A percentile compares a stretch with the other conserved stretches of the same genome.
Conservation (phyloP, 2,329 filamentous ascomycete genomes). For the Salinomyces thailandicus region DNA sequence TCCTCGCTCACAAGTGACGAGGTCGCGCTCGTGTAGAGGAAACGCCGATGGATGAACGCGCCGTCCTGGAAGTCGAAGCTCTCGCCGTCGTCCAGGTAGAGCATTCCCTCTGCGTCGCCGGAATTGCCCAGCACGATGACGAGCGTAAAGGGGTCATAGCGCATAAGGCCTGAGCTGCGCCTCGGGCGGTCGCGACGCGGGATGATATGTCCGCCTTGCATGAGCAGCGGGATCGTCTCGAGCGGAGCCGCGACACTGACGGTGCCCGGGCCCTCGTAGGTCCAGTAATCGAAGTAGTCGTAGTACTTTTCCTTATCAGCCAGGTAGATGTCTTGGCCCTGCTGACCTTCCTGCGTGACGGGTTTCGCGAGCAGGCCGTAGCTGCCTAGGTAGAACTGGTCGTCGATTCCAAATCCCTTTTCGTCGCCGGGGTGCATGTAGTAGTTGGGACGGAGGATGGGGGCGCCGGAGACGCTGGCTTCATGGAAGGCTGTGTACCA, state of each 20-base stretch:
- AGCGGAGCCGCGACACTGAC: conserved; percentile 66
- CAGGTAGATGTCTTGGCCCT: conserved; percentile 69
- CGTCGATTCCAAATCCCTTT: conserved; percentile 75
- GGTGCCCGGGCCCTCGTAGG: conserved; percentile 62
- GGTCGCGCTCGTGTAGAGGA: conserved; percentile 49
- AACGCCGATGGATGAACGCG: conserved; percentile 77
- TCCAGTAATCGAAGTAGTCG: conserved; percentile 83
- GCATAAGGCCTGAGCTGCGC: conserved; percentile 79
- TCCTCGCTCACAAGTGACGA: conserved; percentile 60
- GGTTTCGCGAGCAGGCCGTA: conserved; percentile 91
- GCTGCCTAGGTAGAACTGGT: conserved; percentile 83
- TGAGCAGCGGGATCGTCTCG: conserved; percentile 77
- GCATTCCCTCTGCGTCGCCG: conserved; percentile 64
- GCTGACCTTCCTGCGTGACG: conserved; percentile 65
- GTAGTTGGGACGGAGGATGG: conserved; percentile 85
- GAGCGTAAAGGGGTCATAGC: conserved; percentile 87
- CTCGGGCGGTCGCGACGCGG: conserved; percentile 80
- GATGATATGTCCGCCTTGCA: conserved; percentile 88
- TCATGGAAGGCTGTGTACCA: conserved; percentile 98
- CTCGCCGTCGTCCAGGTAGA: conserved; percentile 92
- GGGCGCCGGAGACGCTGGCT: conserved; percentile 69
- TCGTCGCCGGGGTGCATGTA: conserved; percentile 84
- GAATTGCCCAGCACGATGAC: conserved; percentile 61
- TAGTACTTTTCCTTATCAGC: conserved; percentile 85
- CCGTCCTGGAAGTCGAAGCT: conserved; percentile 78